Conservation (phyloP, 2,329 filamentous ascomycete genomes). For the Penicillium sumatraense region DNA sequence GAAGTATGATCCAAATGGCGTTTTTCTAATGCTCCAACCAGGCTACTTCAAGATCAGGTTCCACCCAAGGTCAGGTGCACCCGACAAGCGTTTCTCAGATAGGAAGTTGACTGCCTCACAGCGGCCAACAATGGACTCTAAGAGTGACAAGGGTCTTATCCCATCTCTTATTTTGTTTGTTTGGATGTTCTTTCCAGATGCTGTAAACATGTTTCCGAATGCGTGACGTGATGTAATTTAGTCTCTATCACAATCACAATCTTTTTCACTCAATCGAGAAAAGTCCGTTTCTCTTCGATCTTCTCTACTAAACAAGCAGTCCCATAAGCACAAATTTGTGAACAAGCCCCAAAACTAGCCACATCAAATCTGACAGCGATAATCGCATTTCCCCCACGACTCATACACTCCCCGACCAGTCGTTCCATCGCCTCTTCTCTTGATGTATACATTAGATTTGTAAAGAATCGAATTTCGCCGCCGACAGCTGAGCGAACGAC, state of each 20-base stretch:
- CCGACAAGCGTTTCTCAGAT: too few species aligned
- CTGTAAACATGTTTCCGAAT: too few species aligned
- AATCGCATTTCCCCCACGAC: constrained; percentile 63
- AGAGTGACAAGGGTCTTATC: too few species aligned
- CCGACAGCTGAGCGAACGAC: constrained; percentile 62
- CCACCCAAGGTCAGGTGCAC: too few species aligned
- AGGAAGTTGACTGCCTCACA: too few species aligned
- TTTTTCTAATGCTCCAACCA: constrained; percentile 34
- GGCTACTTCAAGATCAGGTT: constrained; percentile 38
- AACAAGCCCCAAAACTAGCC: constrained; percentile 59
- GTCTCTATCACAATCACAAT: too few species aligned
- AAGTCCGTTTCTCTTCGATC: constrained; percentile 47
- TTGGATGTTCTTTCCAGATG: too few species aligned
- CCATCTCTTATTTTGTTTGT: too few species aligned
- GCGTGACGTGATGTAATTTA: too few species aligned
- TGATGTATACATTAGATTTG: constrained; percentile 62
- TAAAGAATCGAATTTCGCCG: constrained; percentile 65
- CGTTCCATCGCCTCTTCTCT: constrained; percentile 63
- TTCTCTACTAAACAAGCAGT: constrained; percentile 64
- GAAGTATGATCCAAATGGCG: constrained; percentile 30
- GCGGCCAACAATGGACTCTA: too few species aligned
- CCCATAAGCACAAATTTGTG: constrained; percentile 65
- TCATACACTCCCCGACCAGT: constrained; percentile 61
- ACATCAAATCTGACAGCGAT: constrained; percentile 64
- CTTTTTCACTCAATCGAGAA: too few species aligned